These are phyloP conservation scores for Maudiozyma saulgeensis DNA, from an alignment of 805 yeast species.

Conservation along the genomic window DNA sequence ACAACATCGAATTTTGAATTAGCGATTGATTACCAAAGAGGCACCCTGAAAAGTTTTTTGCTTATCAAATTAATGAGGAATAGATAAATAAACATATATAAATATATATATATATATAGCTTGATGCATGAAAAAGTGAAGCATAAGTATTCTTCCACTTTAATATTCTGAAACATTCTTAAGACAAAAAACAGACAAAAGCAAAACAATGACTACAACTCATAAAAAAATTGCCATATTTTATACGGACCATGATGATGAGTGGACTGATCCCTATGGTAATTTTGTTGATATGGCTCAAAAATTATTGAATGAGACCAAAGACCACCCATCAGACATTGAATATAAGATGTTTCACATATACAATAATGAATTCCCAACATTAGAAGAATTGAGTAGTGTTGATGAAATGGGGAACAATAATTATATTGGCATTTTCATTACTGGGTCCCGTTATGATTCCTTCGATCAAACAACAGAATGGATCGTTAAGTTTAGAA, in stretches of 20 bases:
- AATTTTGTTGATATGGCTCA: constrained; percentile 22
- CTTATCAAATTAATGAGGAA: too few relatives aligned
- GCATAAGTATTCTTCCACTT: too few relatives aligned
- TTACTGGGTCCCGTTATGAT: constrained; percentile 43
- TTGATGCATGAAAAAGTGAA: too few relatives aligned
- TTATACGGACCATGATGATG: constrained; percentile 18
- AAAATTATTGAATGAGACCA: constrained; percentile 12
- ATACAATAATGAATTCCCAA: constrained; percentile 19
- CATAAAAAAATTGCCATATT: constrained; percentile 18
- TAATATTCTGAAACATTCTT: too few relatives aligned
- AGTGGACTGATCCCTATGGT: constrained; percentile 19
- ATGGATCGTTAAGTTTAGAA: constrained; percentile 36
- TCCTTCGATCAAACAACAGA: constrained; percentile 30
- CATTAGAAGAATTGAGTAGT: constrained; percentile 8
- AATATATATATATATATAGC: too few relatives aligned
- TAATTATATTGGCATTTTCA: constrained; percentile 30
- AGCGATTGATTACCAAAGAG: too few relatives aligned
- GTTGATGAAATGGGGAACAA: constrained; percentile 6
- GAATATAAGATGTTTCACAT: constrained; percentile 16
- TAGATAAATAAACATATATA: too few relatives aligned
- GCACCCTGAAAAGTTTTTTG: too few relatives aligned
- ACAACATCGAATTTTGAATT: too few relatives aligned
- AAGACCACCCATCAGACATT: constrained; percentile 3
- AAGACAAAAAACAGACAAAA: too few relatives aligned
- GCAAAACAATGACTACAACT: neutral